phyloP scores from a whole-genome alignment of 768 basidiomycete species.

The Termitomyces sp. region DNA sequence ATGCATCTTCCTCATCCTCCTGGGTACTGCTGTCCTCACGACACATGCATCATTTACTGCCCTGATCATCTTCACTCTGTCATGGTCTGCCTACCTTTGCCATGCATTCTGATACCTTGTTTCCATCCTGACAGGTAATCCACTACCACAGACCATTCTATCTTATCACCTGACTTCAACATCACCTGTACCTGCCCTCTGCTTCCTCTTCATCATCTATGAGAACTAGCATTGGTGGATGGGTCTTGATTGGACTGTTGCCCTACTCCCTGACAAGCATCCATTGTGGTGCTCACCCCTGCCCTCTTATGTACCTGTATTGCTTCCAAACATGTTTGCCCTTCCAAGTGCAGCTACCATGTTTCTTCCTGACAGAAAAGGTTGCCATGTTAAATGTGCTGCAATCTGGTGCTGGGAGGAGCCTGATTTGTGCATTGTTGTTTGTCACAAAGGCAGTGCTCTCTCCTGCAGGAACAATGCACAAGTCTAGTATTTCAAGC shows the following conservation, averaged over 20 bases:
- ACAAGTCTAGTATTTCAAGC: conserved; percentile 27
- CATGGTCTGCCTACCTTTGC: conserved; percentile 67
- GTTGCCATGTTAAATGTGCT: conserved; percentile 59
- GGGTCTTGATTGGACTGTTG: conserved; percentile 94
- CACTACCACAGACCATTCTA: conserved; percentile 41
- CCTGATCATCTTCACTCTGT: conserved; percentile 52
- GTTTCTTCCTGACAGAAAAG: conserved; percentile 49
- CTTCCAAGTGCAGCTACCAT: conserved; percentile 63
- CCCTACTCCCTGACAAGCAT: conserved; percentile 84
- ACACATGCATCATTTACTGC: conserved; percentile 69
- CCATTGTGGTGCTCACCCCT: conserved; percentile 78
- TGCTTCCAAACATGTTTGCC: conserved; percentile 67
- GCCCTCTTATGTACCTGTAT: conserved; percentile 50
- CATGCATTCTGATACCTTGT: conserved; percentile 54
- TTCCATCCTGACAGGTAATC: conserved; percentile 54
- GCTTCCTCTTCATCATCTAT: conserved; percentile 86
- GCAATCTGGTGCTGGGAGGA: conserved; percentile 92
- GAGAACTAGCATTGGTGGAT: conserved; percentile 99
- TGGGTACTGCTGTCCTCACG: conserved; percentile 43
- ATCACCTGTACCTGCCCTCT: conserved; percentile 44
- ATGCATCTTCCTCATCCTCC: conserved; percentile 56
- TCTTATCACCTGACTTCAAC: conserved; percentile 33
- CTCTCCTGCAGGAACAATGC: conserved; percentile 48
- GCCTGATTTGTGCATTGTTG: conserved; percentile 82
- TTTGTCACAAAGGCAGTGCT: conserved; percentile 53